Conservation (phyloP, 2,329 filamentous ascomycete species). For the Didymella arachidicola region DNA sequence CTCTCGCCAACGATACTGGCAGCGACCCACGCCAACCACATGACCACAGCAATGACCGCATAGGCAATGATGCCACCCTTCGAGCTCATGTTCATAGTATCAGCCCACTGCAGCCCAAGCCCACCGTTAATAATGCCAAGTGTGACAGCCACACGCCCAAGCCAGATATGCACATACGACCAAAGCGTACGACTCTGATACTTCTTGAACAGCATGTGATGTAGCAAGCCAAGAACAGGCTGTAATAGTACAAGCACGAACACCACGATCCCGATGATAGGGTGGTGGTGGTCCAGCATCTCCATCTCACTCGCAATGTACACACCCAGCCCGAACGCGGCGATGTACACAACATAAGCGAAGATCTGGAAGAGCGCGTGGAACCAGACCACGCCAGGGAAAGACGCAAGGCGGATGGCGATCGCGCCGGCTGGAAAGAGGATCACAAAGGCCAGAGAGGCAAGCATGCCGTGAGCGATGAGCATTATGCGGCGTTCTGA, state of each 20-base stretch:
- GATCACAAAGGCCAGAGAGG: conserved; percentile 55
- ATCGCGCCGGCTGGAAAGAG: conserved; percentile 57
- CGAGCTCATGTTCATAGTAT: conserved; percentile 48
- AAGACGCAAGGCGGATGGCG: conserved; percentile 53
- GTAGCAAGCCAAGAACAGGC: conserved; percentile 60
- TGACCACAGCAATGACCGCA: conserved; percentile 58
- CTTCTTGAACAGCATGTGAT: conserved; percentile 61
- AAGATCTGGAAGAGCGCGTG: conserved; percentile 59
- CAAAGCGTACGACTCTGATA: conserved; percentile 55
- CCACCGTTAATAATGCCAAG: conserved; percentile 67
- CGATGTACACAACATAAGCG: conserved; percentile 57
- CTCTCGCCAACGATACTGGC: conserved; percentile 41
- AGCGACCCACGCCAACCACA: conserved; percentile 51
- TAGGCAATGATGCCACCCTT: conserved; percentile 56
- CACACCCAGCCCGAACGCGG: conserved; percentile 61
- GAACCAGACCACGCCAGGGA: conserved; percentile 55
- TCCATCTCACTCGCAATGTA: conserved; percentile 55
- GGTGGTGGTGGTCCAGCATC: conserved; percentile 54
- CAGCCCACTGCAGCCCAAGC: conserved; percentile 59
- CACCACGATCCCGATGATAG: conserved; percentile 63
- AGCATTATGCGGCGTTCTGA: conserved; percentile 43
- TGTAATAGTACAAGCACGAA: conserved; percentile 62
- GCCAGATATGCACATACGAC: conserved; percentile 63
- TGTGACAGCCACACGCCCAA: conserved; percentile 60
- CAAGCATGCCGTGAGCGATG: conserved; percentile 55